Conservation (phyloP, 2,329 filamentous ascomycete species). For the Nigrospora osmanthi region DNA sequence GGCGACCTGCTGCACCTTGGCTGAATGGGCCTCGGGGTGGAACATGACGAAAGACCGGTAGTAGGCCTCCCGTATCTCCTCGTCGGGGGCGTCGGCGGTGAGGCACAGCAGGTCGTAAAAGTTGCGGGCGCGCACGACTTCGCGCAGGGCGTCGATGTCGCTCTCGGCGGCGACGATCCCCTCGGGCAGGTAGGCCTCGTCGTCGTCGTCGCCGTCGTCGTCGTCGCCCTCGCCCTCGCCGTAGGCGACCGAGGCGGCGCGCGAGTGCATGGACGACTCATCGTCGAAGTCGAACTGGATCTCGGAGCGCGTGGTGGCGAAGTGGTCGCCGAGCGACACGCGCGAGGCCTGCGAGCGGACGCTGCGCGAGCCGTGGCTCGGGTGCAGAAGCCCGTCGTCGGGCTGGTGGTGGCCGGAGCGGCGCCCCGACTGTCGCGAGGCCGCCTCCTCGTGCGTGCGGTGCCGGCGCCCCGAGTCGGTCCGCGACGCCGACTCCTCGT, state of each 20-base stretch:
- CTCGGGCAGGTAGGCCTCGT: constrained; percentile 8
- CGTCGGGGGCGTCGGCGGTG: constrained; percentile 22
- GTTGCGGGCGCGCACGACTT: constrained; percentile 17
- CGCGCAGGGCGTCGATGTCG: constrained; percentile 1
- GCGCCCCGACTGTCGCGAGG: no score
- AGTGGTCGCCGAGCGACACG: constrained; percentile 39
- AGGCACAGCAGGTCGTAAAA: constrained; percentile 39
- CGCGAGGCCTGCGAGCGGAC: constrained; percentile 31
- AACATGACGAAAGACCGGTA: constrained; percentile 35
- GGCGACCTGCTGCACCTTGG: constrained; percentile 28
- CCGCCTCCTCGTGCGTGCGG: no score
- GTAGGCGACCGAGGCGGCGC: constrained; percentile 31
- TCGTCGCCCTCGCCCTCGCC: no score
- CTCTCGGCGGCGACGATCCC: constrained; percentile 1
- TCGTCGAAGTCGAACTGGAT: constrained; percentile 41
- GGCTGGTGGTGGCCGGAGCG: no score
- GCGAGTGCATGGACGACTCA: constrained; percentile 4
- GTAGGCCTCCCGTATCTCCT: constrained; percentile 34
- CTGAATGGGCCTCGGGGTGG: constrained; percentile 33
- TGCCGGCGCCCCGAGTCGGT: no score
- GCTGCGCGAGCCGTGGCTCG: constrained; percentile 1
- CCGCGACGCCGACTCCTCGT: no score
- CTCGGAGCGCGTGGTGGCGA: constrained; percentile 36
- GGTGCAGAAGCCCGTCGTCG: not conserved
- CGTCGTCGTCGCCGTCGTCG: not conserved